phyloP scores from a whole-genome alignment of 1,139 yeast species.

The Candida frijolesensis region DNA sequence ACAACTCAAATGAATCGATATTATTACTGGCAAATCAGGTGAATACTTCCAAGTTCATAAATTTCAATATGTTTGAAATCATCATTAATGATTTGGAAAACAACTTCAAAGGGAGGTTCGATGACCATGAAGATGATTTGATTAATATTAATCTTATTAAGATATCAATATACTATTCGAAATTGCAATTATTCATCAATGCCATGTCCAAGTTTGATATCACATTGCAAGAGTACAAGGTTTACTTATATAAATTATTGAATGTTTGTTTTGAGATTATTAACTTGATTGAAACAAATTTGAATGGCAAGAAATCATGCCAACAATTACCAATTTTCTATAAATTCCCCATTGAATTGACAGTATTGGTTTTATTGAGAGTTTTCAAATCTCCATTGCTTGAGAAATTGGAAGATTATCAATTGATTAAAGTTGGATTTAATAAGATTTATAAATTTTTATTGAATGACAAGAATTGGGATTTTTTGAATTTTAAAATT shows the following conservation, averaged over 20 bases:
- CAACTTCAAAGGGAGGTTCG: constrained; percentile 15
- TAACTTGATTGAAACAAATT: constrained; percentile 14
- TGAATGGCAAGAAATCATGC: constrained; percentile 22
- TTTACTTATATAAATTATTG: constrained; percentile 31
- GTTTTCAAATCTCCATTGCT: constrained; percentile 42
- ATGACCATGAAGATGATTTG: constrained; percentile 13
- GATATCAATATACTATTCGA: constrained; percentile 41
- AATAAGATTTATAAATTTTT: constrained; percentile 27
- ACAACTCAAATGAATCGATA: constrained; percentile 15
- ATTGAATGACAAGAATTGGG: constrained; percentile 27
- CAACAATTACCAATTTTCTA: constrained; percentile 45
- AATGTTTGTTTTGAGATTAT: constrained; percentile 30
- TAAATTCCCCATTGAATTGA: constrained; percentile 42
- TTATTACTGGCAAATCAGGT: constrained; percentile 22
- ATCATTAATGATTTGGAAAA: constrained; percentile 36
- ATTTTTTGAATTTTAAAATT: constrained; percentile 28
- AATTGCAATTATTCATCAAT: constrained; percentile 42
- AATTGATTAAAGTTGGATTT: constrained; percentile 31
- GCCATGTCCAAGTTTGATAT: constrained; percentile 36
- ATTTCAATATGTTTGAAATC: constrained; percentile 47
- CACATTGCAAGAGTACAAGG: constrained; percentile 31
- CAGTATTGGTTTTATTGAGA: constrained; percentile 34
- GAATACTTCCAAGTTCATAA: constrained; percentile 34
- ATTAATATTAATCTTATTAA: constrained; percentile 26
- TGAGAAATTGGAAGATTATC: constrained; percentile 31